These are phyloP conservation scores for Carex sylvatica DNA, from an alignment of 202 grass and related monocot genomes.

Conservation along the genomic window DNA sequence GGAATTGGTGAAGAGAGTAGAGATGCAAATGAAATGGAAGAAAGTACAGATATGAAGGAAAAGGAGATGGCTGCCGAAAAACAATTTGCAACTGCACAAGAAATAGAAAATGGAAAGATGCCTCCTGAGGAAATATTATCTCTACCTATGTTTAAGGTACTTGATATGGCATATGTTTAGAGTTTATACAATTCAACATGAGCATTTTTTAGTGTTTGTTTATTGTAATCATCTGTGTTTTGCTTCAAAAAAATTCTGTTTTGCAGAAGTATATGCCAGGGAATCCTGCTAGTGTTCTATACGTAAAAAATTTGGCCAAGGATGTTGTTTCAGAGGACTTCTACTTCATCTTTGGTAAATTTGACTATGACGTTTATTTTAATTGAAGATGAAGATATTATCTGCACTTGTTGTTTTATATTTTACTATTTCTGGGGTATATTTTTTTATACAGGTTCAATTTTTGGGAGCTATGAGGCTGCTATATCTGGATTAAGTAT, in stretches of 20 bases:
- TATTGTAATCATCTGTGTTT: conserved; percentile 4
- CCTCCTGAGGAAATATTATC: conserved; percentile 82
- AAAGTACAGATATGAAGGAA: conserved; percentile 30
- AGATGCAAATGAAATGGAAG: conserved; percentile 24
- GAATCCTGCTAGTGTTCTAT: conserved; percentile 74
- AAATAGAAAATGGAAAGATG: conserved; percentile 79
- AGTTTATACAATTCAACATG: background rate
- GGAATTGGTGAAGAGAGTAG: conserved; percentile 34
- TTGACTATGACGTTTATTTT: conserved; percentile 4
- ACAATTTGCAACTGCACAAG: conserved; percentile 51
- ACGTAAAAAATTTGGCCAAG: conserved; percentile 91
- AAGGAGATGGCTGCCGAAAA: conserved; percentile 35
- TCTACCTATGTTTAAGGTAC: conserved; percentile 96
- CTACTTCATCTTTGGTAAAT: conserved; percentile 83
- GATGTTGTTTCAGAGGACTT: conserved; percentile 87
- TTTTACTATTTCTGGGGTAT: conserved; percentile 8
- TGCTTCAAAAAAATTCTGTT: conserved; percentile 5
- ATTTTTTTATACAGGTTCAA: conserved; percentile 47
- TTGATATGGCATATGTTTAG: conserved; percentile 27
- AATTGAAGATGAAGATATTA: conserved; percentile 20
- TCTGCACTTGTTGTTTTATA: conserved; percentile 10
- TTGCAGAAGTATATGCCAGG: conserved; percentile 78
- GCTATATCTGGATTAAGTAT: conserved; percentile 57
- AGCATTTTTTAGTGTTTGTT: background rate
- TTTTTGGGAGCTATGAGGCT: conserved; percentile 65